Conservation (phyloP, 2,329 filamentous ascomycete species). For the Verticillium klebahnii region DNA sequence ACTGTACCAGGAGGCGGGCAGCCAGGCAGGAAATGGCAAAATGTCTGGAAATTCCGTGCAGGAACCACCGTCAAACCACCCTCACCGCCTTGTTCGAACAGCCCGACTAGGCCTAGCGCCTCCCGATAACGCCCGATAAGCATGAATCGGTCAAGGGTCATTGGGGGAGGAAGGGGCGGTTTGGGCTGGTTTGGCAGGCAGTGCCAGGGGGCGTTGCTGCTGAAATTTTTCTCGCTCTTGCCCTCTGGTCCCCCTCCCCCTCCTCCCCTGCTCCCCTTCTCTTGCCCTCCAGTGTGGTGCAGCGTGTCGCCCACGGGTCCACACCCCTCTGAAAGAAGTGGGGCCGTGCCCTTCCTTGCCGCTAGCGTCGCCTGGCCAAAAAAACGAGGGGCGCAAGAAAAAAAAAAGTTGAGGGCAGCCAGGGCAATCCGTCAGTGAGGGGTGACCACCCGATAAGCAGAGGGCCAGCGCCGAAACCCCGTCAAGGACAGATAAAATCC, state of each 20-base stretch:
- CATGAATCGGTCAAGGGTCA: slow-evolving; percentile 20
- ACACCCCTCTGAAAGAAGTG: not conserved
- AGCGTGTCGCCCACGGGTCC: not conserved
- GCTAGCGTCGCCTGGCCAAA: slow-evolving; percentile 1
- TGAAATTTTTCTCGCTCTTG: slow-evolving; percentile 3
- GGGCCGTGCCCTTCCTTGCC: slow-evolving; percentile 1
- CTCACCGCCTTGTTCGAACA: slow-evolving; percentile 11
- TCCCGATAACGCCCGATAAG: slow-evolving; percentile 23
- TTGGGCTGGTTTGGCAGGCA: not conserved
- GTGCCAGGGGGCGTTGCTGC: not conserved
- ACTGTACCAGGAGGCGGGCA: no score
- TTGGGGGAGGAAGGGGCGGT: slow-evolving; percentile 9
- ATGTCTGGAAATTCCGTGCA: not conserved
- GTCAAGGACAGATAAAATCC: slow-evolving; percentile 27
- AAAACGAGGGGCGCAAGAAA: not conserved
- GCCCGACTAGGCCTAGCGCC: slow-evolving; percentile 11
- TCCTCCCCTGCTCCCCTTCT: no score
- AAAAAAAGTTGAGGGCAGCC: slow-evolving; percentile 5
- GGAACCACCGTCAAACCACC: not conserved
- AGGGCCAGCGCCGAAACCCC: not conserved
- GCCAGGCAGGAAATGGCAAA: not conserved
- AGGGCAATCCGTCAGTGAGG: not conserved
- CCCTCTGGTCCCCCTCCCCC: not conserved
- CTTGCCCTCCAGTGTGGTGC: not conserved
- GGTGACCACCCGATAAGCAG: not conserved